These are phyloP conservation scores for Globisporangium carolinianum DNA, from an alignment of 352 stramenopile genomes.

Conservation along the genomic window DNA sequence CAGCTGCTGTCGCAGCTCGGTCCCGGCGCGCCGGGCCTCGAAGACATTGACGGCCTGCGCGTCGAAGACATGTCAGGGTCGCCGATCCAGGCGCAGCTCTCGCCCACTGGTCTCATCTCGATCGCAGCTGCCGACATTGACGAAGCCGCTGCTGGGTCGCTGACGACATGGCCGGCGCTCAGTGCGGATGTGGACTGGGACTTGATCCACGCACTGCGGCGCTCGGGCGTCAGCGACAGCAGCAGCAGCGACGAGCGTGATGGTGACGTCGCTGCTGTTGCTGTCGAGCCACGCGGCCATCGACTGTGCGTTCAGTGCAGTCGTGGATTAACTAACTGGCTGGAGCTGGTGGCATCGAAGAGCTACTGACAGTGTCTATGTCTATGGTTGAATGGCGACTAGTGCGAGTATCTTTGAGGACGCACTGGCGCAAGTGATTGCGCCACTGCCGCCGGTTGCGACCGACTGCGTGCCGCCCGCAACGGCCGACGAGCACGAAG, in stretches of 20 bases:
- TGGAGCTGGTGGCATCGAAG: no score
- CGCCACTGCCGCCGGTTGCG: slow-evolving; percentile 14
- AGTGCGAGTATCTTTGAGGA: slow-evolving; percentile 14
- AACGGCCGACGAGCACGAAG: slow-evolving; percentile 22
- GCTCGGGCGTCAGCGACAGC: slow-evolving; percentile 2
- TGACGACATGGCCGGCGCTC: slow-evolving; percentile 9
- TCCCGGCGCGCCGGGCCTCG: slow-evolving; percentile 32
- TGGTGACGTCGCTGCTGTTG: neutral
- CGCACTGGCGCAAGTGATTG: slow-evolving; percentile 14
- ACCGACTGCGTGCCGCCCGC: slow-evolving; percentile 3
- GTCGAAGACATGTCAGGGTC: slow-evolving; percentile 42
- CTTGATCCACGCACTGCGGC: slow-evolving; percentile 53
- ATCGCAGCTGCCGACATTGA: slow-evolving; percentile 81
- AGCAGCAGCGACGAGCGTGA: neutral
- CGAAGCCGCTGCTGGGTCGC: slow-evolving; percentile 30
- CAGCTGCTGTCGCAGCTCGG: slow-evolving; percentile 29
- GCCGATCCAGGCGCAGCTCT: slow-evolving; percentile 49
- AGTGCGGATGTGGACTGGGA: slow-evolving; percentile 57
- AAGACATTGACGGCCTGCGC: slow-evolving; percentile 35
- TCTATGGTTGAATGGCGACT: neutral
- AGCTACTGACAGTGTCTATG: neutral
- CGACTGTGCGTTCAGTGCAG: slow-evolving; percentile 3
- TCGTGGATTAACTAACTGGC: no score
- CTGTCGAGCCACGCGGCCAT: slow-evolving; percentile 1
- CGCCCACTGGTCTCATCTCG: slow-evolving; percentile 69